phyloP scores from a whole-genome alignment of 768 basidiomycete species.

The Lanmaoa pseudosensibilis region DNA sequence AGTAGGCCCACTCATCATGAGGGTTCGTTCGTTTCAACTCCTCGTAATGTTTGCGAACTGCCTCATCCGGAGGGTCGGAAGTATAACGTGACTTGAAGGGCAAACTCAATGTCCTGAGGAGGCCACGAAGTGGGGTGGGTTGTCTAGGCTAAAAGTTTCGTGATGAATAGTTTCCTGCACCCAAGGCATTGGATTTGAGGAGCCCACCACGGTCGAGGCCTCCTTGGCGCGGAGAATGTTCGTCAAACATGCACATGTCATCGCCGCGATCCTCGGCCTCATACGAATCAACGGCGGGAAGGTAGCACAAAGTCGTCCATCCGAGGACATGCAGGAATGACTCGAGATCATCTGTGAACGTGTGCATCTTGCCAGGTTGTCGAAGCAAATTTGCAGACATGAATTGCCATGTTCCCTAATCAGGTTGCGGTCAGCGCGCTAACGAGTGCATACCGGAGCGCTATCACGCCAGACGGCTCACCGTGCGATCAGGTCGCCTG shows the following conservation, averaged over 20 bases:
- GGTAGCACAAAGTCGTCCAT: background rate
- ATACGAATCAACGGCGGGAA: background rate
- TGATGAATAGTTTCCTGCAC: background rate
- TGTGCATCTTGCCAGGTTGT: constrained; percentile 13
- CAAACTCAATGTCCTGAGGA: background rate
- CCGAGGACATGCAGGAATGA: constrained; percentile 24
- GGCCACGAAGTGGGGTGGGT: background rate
- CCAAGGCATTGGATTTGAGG: background rate
- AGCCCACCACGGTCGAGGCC: background rate
- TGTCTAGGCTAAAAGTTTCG: background rate
- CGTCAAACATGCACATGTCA: background rate
- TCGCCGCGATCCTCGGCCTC: background rate
- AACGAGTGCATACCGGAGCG: background rate
- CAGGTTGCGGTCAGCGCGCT: too few relatives aligned
- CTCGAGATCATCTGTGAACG: constrained; percentile 32
- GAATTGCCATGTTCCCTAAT: too few relatives aligned
- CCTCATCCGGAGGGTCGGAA: background rate
- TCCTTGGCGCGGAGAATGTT: background rate
- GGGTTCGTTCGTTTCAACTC: background rate
- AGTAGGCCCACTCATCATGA: background rate
- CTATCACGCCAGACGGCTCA: background rate
- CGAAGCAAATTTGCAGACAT: background rate
- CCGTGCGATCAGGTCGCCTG: background rate
- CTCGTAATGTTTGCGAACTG: background rate
- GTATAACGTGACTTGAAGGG: background rate